phyloP scores from a whole-genome alignment of 1,139 yeast genomes.

The Protomyces inundatus region DNA sequence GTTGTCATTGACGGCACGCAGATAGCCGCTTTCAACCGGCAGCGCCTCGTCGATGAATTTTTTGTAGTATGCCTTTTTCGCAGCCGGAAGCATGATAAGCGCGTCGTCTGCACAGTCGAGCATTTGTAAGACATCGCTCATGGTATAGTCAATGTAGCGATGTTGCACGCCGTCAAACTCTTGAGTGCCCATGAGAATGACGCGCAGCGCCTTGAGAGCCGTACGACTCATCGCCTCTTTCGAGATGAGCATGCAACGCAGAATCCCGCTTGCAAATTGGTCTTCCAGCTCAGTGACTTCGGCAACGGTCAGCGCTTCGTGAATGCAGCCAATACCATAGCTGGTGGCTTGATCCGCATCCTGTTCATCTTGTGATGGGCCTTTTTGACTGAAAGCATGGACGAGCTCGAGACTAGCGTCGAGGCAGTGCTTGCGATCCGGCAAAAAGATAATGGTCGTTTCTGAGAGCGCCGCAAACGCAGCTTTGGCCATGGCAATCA shows the following conservation, averaged over 20 bases:
- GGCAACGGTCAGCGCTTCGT: constrained; percentile 52
- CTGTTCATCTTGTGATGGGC: constrained; percentile 38
- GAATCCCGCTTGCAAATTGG: constrained; percentile 48
- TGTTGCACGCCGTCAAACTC: constrained; percentile 69
- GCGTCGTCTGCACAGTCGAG: constrained; percentile 39
- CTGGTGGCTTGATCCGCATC: constrained; percentile 41
- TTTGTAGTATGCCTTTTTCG: constrained; percentile 59
- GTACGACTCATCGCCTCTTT: constrained; percentile 49
- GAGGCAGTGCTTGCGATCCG: constrained; percentile 53
- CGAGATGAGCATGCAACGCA: constrained; percentile 55
- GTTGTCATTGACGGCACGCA: constrained; percentile 55
- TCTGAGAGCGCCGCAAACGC: constrained; percentile 42
- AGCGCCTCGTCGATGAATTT: constrained; percentile 68
- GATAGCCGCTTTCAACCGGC: constrained; percentile 77
- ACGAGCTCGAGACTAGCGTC: constrained; percentile 50
- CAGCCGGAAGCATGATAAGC: constrained; percentile 52
- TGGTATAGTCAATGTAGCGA: constrained; percentile 61
- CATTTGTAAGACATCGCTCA: constrained; percentile 49
- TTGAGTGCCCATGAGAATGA: constrained; percentile 67
- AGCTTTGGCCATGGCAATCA: constrained; percentile 51
- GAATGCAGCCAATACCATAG: constrained; percentile 65
- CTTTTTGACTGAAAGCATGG: constrained; percentile 39
- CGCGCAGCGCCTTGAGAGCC: constrained; percentile 52
- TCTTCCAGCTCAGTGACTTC: constrained; percentile 56
- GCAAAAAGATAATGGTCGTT: constrained; percentile 51